These are phyloP conservation scores for Penicillium sp. DNA, from an alignment of 2,329 filamentous ascomycete species.

Conservation along the genomic window DNA sequence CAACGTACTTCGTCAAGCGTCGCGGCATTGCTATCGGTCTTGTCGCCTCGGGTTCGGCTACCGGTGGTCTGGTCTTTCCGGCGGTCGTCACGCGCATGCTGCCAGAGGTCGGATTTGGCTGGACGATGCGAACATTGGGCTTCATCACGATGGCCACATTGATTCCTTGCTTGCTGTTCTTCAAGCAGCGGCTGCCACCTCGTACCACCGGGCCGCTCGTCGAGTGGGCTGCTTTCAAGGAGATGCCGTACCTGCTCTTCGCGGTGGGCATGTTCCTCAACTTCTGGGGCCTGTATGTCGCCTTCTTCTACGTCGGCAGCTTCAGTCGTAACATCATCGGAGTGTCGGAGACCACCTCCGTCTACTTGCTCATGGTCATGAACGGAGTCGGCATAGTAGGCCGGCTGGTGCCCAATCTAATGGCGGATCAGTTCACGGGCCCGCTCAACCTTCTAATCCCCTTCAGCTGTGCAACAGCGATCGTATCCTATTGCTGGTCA, in stretches of 20 bases:
- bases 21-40: constrained; percentile 60
- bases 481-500: constrained; percentile 58
- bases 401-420: constrained; percentile 56
- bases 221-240: constrained; percentile 53
- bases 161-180: constrained; percentile 43
- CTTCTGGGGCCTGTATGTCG: constrained; percentile 56
- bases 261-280: constrained; percentile 44
- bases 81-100: constrained; percentile 57
- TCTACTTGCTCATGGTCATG: constrained; percentile 63
- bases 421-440: constrained; percentile 59
- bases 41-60: constrained; percentile 58
- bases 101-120: constrained; percentile 60
- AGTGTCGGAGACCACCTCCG: constrained; percentile 46
- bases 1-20: constrained; percentile 62
- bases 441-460: constrained; percentile 62
- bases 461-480: constrained; percentile 41
- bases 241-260: constrained; percentile 48
- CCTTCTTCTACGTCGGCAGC: constrained; percentile 50
- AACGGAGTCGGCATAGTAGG: constrained; percentile 63
- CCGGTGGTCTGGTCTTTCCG: constrained; percentile 64
- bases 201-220: constrained; percentile 52
- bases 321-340: constrained; percentile 42
- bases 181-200: constrained; percentile 51
- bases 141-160: constrained; percentile 56
- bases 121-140: constrained; percentile 63